These are phyloP conservation scores for Calonectria pseudoreteaudii DNA, from an alignment of 2,329 filamentous ascomycete species.

Conservation along the genomic window DNA sequence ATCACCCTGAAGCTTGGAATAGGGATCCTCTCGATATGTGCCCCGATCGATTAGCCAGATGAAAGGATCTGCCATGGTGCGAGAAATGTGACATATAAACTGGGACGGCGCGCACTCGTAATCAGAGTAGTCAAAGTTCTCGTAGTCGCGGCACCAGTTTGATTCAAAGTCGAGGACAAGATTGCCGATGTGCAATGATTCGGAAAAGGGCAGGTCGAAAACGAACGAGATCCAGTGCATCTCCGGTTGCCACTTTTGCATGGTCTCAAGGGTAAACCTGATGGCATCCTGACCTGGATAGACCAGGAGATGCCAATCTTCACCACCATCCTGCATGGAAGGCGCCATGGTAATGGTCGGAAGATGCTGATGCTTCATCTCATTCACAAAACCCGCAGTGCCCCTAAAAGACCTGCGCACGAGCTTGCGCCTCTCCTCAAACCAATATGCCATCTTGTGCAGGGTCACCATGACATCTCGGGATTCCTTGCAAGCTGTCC, in stretches of 20 bases:
- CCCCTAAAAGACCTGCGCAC: accelerated
- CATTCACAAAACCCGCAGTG: background rate
- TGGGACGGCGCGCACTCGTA: background rate
- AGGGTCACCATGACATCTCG: background rate
- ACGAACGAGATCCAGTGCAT: background rate
- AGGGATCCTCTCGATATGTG: background rate
- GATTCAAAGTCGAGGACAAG: background rate
- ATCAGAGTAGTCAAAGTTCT: too few relatives aligned
- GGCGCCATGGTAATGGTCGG: background rate
- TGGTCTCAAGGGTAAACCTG: background rate
- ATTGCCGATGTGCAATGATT: background rate
- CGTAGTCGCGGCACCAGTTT: background rate
- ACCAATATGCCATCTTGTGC: background rate
- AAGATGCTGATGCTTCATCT: background rate
- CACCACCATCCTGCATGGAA: background rate
- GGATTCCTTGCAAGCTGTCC: background rate
- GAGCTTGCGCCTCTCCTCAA: background rate
- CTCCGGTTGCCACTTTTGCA: background rate
- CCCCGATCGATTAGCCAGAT: background rate
- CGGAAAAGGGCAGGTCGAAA: background rate
- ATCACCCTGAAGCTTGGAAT: background rate
- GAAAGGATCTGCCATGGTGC: too few relatives aligned
- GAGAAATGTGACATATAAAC: background rate
- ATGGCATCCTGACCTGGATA: background rate
- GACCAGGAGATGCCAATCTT: background rate